Base-by-base conservation (phyloP, 139 green algal genomes). In the Chlorella sp. region DNA sequence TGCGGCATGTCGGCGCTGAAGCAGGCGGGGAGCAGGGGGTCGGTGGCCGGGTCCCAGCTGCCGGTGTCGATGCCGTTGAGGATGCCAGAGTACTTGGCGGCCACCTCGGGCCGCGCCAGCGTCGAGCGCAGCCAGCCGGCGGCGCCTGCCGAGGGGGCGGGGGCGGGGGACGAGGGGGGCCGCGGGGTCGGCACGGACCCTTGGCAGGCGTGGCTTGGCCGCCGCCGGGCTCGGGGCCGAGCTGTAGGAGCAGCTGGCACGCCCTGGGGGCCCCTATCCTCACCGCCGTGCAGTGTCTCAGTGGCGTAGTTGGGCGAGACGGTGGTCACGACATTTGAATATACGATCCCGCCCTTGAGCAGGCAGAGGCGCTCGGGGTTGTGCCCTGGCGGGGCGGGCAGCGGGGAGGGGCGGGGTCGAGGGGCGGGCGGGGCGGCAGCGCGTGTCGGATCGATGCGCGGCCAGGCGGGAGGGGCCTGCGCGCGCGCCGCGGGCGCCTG, bases 311-410 rank as follows among this genome's bases (percentile, higher is more conserved):
- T 95, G 25, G 95, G 95, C 0, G 87, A 96, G 46, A 99, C 95
- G 0, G 94, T 97, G 31, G 93, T 98, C 15, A 99, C 88, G 0
- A 73, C 83, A 73, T 97, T 98, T 77, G 76, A 87, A 83, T 98
- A 99, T 8, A 97, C 88, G 66, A 98, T 93, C 65, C 89, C 94
- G 3, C 92, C 94, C 85, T 98, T 98, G 79, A 98, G 89, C 64
- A 99, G 84, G 82, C 88, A 97, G 35, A 98, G 86, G 6, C 95
- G 83, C 87, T 98, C 94, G 0, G 95, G 95, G 86, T 99, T 99
- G 92, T 99, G 95, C 0, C 95, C 94, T n/a, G n/a, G n/a, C n/a
- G n/a, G n/a, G n/a, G n/a, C n/a, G n/a, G n/a, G n/a, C n/a, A n/a
- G n/a, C n/a, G n/a, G n/a, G n/a, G n/a, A n/a, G n/a, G n/a, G n/a